Evolutionary conservation across 2,329 filamentous ascomycete species (phyloP).

Genomic region (Periconia sp.): DNA sequence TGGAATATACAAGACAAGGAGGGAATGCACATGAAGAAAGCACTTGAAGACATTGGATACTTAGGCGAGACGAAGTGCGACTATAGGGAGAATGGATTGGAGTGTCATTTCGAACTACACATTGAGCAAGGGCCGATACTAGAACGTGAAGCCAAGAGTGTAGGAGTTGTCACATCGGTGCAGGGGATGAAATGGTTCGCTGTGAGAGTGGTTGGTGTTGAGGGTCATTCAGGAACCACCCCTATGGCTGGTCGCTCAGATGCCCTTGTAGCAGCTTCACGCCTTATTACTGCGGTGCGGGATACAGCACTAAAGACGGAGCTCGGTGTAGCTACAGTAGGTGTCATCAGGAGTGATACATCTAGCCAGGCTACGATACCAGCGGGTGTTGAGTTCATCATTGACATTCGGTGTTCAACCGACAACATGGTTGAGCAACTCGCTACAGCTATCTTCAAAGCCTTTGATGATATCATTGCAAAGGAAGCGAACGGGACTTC

Average conservation of each 20-base stretch:
- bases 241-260: conserved; percentile 64
- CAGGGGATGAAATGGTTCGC: conserved; percentile 74
- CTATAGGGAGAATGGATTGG: conserved; percentile 66
- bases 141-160: conserved; percentile 63
- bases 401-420: conserved; percentile 35
- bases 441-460: conserved; percentile 21
- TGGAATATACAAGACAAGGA: conserved; percentile 53
- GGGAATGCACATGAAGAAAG: conserved; percentile 54
- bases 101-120: conserved; percentile 80
- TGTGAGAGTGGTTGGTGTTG: conserved; percentile 36
- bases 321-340: conserved; percentile 35
- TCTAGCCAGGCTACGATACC: conserved; percentile 37
- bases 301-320: conserved; percentile 25
- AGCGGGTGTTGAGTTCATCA: conserved; percentile 33
- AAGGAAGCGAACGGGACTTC: conserved; percentile 29
- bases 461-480: conserved; percentile 26
- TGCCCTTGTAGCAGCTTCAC: conserved; percentile 33
- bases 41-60: conserved; percentile 39
- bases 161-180: conserved; percentile 73
- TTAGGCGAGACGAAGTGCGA: conserved; percentile 55
- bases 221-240: conserved; percentile 65
- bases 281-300: conserved; percentile 31
- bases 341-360: conserved; percentile 35
- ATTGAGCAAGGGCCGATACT: conserved; percentile 83
- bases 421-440: conserved; percentile 34